Evolutionary conservation across 192 early-diverging fungal species (phyloP).

Genomic region (Allomyces arbusculus): DNA sequence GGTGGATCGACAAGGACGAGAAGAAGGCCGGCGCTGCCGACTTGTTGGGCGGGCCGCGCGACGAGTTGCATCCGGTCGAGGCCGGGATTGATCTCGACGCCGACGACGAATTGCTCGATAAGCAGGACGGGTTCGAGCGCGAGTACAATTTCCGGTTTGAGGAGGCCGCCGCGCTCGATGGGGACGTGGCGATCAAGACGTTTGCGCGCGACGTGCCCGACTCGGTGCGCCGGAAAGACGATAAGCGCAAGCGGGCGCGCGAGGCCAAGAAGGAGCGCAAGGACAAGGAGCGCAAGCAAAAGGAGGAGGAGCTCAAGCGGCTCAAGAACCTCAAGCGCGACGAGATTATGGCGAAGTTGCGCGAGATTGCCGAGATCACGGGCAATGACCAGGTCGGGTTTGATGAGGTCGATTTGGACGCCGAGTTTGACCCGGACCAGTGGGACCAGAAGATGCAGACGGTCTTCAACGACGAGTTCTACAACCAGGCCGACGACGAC

Average conservation of each 20-base stretch:
- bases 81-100: constrained; percentile 26
- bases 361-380: constrained; percentile 70
- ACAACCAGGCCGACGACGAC: constrained; percentile 18
- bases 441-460: constrained; percentile 70
- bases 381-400: constrained; percentile 48
- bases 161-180: constrained; percentile 27
- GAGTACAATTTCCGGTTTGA: constrained; percentile 87
- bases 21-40: constrained; percentile 48
- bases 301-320: constrained; percentile 70
- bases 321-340: constrained; percentile 80
- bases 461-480: constrained; percentile 57
- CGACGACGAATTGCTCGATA: constrained; percentile 59
- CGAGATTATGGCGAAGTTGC: constrained; percentile 59
- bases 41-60: constrained; percentile 26
- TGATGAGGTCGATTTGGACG: constrained; percentile 62
- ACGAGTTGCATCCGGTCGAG: constrained; percentile 13
- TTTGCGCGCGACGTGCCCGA: constrained; percentile 67
- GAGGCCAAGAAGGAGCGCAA: constrained; percentile 50
- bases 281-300: constrained; percentile 40
- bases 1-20: constrained; percentile 71
- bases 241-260: constrained; percentile 53
- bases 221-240: constrained; percentile 63
- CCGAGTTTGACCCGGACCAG: constrained; percentile 76
- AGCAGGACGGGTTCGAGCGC: constrained; percentile 69
- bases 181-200: constrained; percentile 26